Percentiles rank a stretch among this genome's conserved stretches.
phyloP scores from a whole-genome alignment of 345 rosid genomes.

The Eutrema heterophyllum region DNA sequence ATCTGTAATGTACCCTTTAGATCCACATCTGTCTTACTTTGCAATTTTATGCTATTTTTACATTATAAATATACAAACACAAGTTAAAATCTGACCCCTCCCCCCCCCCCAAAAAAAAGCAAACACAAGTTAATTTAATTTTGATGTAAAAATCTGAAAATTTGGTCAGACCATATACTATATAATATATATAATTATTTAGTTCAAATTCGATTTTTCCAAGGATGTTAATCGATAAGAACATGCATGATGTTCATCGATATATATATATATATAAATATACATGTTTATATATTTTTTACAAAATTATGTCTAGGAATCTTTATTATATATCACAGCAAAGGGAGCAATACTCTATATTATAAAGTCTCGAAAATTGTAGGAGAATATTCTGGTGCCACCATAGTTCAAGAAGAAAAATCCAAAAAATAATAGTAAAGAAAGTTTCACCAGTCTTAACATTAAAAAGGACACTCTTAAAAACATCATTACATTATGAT shows the following conservation, averaged over 20 bases:
- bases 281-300: neutral
- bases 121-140: neutral
- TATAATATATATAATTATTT: neutral
- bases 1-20: slow-evolving; percentile 37
- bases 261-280: neutral
- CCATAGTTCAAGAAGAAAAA: slow-evolving; percentile 79
- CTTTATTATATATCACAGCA: slow-evolving; percentile 13
- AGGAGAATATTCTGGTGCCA: slow-evolving; percentile 93
- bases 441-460: slow-evolving; percentile 14
- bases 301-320: neutral
- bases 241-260: neutral
- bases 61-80: neutral
- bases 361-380: slow-evolving; percentile 44
- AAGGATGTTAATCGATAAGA: neutral
- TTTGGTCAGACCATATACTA: neutral
- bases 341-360: neutral
- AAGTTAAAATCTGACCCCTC: neutral
- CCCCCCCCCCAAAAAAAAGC: too few relatives aligned
- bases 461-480: slow-evolving; percentile 23
- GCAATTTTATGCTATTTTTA: neutral
- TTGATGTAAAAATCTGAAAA: neutral
- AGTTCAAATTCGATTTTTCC: neutral
- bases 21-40: slow-evolving; percentile 36
- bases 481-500: slow-evolving; percentile 95
- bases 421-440: slow-evolving; percentile 55